Base-by-base conservation (phyloP, 352 stramenopile species). In the Globisporangium okanoganense region DNA sequence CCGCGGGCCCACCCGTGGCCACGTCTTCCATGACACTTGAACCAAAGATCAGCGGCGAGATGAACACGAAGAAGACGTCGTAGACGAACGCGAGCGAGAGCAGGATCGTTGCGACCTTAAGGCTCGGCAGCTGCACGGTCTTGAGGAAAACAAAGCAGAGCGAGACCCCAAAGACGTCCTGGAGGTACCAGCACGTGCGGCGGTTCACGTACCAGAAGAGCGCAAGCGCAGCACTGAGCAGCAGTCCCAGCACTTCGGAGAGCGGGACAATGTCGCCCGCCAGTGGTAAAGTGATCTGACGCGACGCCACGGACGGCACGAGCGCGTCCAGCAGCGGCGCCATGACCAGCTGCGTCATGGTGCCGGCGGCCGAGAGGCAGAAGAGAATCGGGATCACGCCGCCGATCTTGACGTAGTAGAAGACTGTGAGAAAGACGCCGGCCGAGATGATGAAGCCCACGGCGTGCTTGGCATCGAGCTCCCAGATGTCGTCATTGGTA, bases 11-110 rank as follows among this genome's bases (percentile, higher is more conserved):
- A 22, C 79, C 88, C 9, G 93, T 98, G 0, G 95, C 95, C 5
- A 98, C 95, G 62, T 96, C 92, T 56, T 97, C 87, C 95, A 98
- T 98, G 44, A 98, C 85, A 43, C 75, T 94, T 31, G 73, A 80
- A 10, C 82, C 82, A 66, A 97, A 96, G 48, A 97, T 72, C 18
- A 86, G 72, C 2, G 95, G 94, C 33, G 90, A 97, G 20, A 98
- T 56, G 74, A 98, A 98, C 36, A 98, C 94, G 71, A 98, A 98
- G 67, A 98, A 98, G 45, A 98, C 94, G 67, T 98, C 95, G 71
- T 98, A 98, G 56, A 87, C 85, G 66, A 98, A 98, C 1, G 93
- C 92, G 33, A 98, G 73, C 14, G 84, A 80, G 35, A 98, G 78
- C 33, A 98, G 55, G 9, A 97, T 72, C 0, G 88, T 82, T 25